A percentile compares a stretch with the other conserved stretches of the same genome.
Evolutionary conservation across 1,139 yeast genomes (phyloP).

Genomic region (Pichia sp.): DNA sequence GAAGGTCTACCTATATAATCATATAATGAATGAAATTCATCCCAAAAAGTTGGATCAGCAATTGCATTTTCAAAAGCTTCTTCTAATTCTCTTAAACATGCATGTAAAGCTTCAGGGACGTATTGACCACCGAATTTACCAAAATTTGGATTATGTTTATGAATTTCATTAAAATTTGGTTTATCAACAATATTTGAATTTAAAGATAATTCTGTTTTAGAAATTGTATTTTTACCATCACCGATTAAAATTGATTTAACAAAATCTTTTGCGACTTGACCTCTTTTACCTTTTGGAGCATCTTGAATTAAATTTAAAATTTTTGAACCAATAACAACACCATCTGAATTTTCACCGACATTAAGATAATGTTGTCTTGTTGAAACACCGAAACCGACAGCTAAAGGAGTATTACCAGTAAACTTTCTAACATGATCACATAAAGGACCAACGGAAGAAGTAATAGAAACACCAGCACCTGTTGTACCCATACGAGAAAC

Average conservation of each 20-base stretch:
- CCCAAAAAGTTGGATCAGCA: conserved; percentile 90
- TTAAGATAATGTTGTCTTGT: conserved; percentile 83
- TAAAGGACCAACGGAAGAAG: conserved; percentile 58
- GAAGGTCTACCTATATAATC: conserved; percentile 96
- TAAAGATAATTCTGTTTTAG: conserved; percentile 27
- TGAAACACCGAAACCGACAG: conserved; percentile 96
- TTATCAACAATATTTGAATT: conserved; percentile 17
- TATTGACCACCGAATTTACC: conserved; percentile 98
- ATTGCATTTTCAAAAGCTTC: conserved; percentile 79
- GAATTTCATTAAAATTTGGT: conserved; percentile 48
- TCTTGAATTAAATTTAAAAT: conserved; percentile 65
- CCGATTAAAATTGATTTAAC: conserved; percentile 67
- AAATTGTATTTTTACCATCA: conserved; percentile 33
- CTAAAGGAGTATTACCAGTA: conserved; percentile 76
- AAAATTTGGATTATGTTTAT: conserved; percentile 64
- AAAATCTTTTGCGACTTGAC: conserved; percentile 57
- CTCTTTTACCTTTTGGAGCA: conserved; percentile 54
- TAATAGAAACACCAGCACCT: conserved; percentile 70
- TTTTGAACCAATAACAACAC: conserved; percentile 93
- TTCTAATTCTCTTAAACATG: conserved; percentile 86
- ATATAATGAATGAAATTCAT: conserved; percentile 76
- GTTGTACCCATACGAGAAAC: conserved; percentile 98
- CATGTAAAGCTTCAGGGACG: conserved; percentile 93
- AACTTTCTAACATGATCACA: conserved; percentile 69
- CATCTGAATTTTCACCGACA: conserved; percentile 80